phyloP scores from a whole-genome alignment of 2,329 filamentous ascomycete species.

The Paraconiothyrium brasiliense region DNA sequence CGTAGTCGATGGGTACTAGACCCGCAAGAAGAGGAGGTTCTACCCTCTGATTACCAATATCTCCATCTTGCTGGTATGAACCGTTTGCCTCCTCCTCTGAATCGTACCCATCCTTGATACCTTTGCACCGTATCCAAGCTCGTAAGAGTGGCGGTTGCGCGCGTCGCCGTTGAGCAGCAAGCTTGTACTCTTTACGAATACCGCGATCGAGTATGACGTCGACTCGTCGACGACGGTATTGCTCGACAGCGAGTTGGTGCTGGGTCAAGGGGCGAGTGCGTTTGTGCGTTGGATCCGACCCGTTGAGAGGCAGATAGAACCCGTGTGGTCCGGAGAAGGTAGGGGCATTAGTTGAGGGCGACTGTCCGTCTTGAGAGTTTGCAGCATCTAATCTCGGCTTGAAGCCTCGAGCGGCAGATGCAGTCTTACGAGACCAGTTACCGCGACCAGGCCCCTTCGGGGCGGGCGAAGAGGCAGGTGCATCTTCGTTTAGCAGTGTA shows the following conservation, averaged over 20 bases:
- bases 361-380: conserved; percentile 44
- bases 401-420: conserved; percentile 38
- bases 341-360: conserved; percentile 41
- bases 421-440: conserved; percentile 57
- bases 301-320: conserved; percentile 62
- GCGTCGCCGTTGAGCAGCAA: conserved; percentile 68
- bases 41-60: conserved; percentile 35
- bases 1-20: conserved; percentile 65
- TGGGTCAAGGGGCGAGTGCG: conserved; percentile 79
- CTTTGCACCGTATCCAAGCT: conserved; percentile 70
- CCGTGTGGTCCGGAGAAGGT: conserved; percentile 62
- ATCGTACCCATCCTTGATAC: conserved; percentile 57
- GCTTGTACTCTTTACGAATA: conserved; percentile 72
- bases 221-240: conserved; percentile 80
- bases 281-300: conserved; percentile 55
- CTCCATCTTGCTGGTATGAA: conserved; percentile 50
- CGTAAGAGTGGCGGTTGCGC: conserved; percentile 73
- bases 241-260: conserved; percentile 82
- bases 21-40: conserved; percentile 58
- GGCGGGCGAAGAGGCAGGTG: conserved; percentile 41
- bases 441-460: conserved; percentile 59
- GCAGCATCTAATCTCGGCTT: conserved; percentile 46
- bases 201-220: conserved; percentile 83
- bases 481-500: conserved; percentile 58
- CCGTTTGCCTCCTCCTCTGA: conserved; percentile 52